Evolutionary conservation across 2,329 filamentous ascomycete species (phyloP).

Genomic region (Fusarium nematophilum): DNA sequence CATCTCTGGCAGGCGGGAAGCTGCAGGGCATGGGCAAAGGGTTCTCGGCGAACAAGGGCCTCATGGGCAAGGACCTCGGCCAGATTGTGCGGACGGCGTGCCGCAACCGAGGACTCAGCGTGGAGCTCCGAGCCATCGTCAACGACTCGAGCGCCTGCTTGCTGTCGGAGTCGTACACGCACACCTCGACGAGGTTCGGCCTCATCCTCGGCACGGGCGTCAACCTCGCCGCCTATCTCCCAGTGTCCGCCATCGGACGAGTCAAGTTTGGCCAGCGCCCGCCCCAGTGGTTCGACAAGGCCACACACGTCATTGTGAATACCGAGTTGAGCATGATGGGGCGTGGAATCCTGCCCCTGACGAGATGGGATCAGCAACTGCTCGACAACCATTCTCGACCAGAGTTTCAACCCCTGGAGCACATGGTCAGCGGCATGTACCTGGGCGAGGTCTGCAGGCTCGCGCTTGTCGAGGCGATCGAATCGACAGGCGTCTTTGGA

Average conservation of each 20-base stretch:
- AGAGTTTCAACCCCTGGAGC: constrained; percentile 71
- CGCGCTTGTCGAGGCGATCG: constrained; percentile 68
- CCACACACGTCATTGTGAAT: constrained; percentile 73
- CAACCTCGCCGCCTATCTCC: constrained; percentile 74
- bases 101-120: constrained; percentile 60
- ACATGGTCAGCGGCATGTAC: constrained; percentile 73
- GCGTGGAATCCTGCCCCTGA: constrained; percentile 66
- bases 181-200: constrained; percentile 69
- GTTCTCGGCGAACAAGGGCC: constrained; percentile 68
- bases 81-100: constrained; percentile 68
- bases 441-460: constrained; percentile 73
- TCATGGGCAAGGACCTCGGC: constrained; percentile 70
- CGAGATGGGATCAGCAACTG: constrained; percentile 69
- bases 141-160: constrained; percentile 77
- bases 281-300: constrained; percentile 65
- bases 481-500: constrained; percentile 64
- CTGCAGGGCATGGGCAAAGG: constrained; percentile 74
- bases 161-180: constrained; percentile 71
- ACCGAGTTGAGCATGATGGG: constrained; percentile 77
- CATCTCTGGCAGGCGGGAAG: constrained; percentile 68
- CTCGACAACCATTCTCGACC: constrained; percentile 65
- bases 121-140: constrained; percentile 70
- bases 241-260: constrained; percentile 65
- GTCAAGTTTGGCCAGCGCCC: constrained; percentile 69
- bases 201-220: constrained; percentile 76